phyloP scores from a whole-genome alignment of 345 rosid species.

The Acer campestre region DNA sequence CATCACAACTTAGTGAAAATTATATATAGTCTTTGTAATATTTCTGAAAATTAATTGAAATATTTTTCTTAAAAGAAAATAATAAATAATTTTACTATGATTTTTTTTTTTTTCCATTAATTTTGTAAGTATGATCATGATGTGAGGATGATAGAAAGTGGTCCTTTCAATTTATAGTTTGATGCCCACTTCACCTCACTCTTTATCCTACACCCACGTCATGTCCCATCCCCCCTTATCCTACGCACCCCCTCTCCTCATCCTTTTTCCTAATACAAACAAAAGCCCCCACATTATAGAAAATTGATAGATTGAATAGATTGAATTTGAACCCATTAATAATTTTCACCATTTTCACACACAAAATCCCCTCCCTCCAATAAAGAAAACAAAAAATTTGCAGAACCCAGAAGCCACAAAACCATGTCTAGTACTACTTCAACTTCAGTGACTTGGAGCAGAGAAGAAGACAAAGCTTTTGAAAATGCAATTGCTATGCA shows the following conservation, averaged over 20 bases:
- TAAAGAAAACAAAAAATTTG: neutral
- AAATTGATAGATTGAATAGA: constrained; percentile 1
- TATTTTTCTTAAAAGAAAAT: no score
- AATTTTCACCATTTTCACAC: neutral
- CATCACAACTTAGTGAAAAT: no score
- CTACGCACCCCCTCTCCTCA: constrained; percentile 32
- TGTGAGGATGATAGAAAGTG: constrained; percentile 29
- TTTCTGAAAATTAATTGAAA: no score
- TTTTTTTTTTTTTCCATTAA: no score
- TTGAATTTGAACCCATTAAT: constrained; percentile 2
- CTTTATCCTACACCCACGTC: constrained; percentile 47
- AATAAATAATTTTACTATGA: no score
- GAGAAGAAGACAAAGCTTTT: constrained; percentile 81
- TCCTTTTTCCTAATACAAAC: constrained; percentile 12
- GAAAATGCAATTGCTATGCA: constrained; percentile 80
- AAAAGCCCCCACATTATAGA: constrained; percentile 17
- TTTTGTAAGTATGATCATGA: neutral
- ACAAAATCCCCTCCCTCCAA: neutral
- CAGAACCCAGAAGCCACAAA: neutral
- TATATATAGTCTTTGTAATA: no score
- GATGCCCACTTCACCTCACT: constrained; percentile 29
- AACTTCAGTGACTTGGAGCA: constrained; percentile 53
- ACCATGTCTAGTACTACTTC: constrained; percentile 49
- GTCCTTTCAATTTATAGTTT: constrained; percentile 46
- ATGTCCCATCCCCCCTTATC: constrained; percentile 32